A percentile compares a stretch with the other conserved stretches of the same genome.
Conservation (phyloP, 257 asterid genomes). For the Voacanga thouarsii region DNA sequence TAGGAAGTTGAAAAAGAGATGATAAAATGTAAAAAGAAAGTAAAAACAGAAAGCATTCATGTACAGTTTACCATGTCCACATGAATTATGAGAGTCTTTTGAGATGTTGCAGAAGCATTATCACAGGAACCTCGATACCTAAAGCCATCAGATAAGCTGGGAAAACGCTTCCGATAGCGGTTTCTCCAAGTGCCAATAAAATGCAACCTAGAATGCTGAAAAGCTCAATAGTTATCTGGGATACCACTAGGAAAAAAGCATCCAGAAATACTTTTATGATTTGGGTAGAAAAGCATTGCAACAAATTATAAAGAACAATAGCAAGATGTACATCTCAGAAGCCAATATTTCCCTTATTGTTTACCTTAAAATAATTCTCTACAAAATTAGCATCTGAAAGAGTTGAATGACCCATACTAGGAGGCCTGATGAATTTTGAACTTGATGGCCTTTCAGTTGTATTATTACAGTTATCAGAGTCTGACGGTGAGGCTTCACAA, state of each 20-base stretch:
- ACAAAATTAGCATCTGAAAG: slow-evolving; percentile 80
- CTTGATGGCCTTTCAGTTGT: slow-evolving; percentile 35
- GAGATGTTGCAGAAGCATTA: slow-evolving; percentile 32
- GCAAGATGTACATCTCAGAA: not conserved
- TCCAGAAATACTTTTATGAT: not conserved
- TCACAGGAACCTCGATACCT: slow-evolving; percentile 31
- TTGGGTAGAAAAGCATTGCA: slow-evolving; percentile 6
- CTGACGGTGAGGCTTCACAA: slow-evolving; percentile 32
- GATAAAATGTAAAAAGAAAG: not conserved
- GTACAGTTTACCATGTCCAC: slow-evolving; percentile 69
- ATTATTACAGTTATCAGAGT: slow-evolving; percentile 29
- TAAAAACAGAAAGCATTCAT: not conserved
- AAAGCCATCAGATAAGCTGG: slow-evolving; percentile 38
- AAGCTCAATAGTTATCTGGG: slow-evolving; percentile 21
- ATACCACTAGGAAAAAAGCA: slow-evolving; percentile 2
- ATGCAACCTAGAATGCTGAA: slow-evolving; percentile 93
- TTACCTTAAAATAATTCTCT: slow-evolving; percentile 91
- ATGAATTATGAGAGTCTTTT: slow-evolving; percentile 58
- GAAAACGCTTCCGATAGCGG: slow-evolving; percentile 82
- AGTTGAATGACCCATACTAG: slow-evolving; percentile 65
- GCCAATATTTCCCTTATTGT: not conserved
- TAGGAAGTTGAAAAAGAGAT: not conserved
- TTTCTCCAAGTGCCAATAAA: slow-evolving; percentile 98
- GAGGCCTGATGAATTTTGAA: slow-evolving; percentile 42
- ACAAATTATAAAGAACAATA: not conserved